Evolutionary conservation across 1,284 basidiomycete species (phyloP).

Genomic region (Leccinum brunneo-olivaceum): DNA sequence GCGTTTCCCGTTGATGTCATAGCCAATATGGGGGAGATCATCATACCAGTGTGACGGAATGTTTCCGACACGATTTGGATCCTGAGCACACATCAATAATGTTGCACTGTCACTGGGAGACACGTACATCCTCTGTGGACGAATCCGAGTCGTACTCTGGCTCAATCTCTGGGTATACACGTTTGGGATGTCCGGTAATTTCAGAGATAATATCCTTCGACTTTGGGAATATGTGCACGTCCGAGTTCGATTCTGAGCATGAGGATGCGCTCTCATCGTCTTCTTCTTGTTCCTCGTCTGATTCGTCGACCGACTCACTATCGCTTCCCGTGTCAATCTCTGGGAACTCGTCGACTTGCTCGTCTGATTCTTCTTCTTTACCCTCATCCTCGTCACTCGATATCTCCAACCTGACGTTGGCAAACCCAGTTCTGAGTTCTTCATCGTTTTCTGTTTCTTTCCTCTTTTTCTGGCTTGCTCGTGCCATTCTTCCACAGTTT

Average conservation of each 20-base stretch:
- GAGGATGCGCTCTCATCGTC: conserved; percentile 25
- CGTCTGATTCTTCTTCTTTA: conserved; percentile 31
- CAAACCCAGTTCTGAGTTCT: conserved; percentile 27
- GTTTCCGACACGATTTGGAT: conserved; percentile 90
- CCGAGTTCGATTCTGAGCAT: conserved; percentile 28
- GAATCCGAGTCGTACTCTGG: conserved; percentile 96
- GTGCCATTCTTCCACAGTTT: conserved; percentile 31
- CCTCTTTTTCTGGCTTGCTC: conserved; percentile 39
- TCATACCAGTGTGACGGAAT: conserved; percentile 99
- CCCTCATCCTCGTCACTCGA: conserved; percentile 53
- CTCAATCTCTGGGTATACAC: conserved; percentile 91
- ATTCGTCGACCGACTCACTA: conserved; percentile 42
- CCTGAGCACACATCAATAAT: conserved; percentile 39
- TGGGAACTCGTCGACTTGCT: conserved; percentile 40
- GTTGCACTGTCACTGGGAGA: not conserved
- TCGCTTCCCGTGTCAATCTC: conserved; percentile 25
- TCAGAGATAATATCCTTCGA: conserved; percentile 66
- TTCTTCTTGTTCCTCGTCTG: conserved; percentile 29
- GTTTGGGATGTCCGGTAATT: conserved; percentile 84
- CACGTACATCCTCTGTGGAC: conserved; percentile 89
- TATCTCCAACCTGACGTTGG: conserved; percentile 55
- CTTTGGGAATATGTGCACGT: conserved; percentile 51
- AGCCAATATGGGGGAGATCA: conserved; percentile 98
- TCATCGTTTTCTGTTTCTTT: conserved; percentile 40
- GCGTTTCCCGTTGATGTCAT: conserved; percentile 92